A percentile compares a stretch with the other conserved stretches of the same genome.
These are phyloP conservation scores for Pholiota adiposa DNA, from an alignment of 1,284 basidiomycete species.

Conservation along the genomic window DNA sequence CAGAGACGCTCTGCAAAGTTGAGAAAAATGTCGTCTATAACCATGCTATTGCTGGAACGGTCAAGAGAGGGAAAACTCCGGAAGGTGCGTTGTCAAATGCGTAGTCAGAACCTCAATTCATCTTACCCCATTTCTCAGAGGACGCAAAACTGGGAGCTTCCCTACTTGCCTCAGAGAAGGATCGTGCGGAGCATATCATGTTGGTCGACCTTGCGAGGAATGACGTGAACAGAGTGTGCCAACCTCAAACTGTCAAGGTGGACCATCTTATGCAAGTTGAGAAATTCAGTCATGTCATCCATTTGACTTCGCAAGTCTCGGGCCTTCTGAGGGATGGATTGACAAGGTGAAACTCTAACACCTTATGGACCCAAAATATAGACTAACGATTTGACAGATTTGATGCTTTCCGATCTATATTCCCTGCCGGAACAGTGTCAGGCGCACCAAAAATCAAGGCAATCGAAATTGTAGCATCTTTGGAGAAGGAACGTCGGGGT, in stretches of 20 bases:
- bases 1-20: conserved; percentile 98
- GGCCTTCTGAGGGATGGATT: conserved; percentile 85
- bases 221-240: conserved; percentile 97
- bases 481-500: conserved; percentile 91
- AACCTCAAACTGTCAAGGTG: conserved; percentile 94
- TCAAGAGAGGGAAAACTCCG: conserved; percentile 81
- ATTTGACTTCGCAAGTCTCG: conserved; percentile 95
- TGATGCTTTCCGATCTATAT: conserved; percentile 98
- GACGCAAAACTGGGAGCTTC: conserved; percentile 80
- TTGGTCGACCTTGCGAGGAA: conserved; percentile 98
- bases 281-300: conserved; percentile 98
- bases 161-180: conserved; percentile 87
- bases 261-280: conserved; percentile 95
- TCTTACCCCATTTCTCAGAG: conserved; percentile 57
- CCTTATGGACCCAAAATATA: neutral
- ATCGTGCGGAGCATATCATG: conserved; percentile 99
- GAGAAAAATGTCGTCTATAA: conserved; percentile 93
- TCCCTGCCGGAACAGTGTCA: conserved; percentile 99
- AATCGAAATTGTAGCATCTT: conserved; percentile 88
- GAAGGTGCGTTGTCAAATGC: conserved; percentile 62
- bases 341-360: conserved; percentile 61
- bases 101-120: neutral
- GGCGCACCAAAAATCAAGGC: conserved; percentile 99
- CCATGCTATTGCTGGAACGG: conserved; percentile 98
- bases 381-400: conserved; percentile 61